Conservation (phyloP, 176 grass and related monocot species). For the Coix lacrymajobi region DNA sequence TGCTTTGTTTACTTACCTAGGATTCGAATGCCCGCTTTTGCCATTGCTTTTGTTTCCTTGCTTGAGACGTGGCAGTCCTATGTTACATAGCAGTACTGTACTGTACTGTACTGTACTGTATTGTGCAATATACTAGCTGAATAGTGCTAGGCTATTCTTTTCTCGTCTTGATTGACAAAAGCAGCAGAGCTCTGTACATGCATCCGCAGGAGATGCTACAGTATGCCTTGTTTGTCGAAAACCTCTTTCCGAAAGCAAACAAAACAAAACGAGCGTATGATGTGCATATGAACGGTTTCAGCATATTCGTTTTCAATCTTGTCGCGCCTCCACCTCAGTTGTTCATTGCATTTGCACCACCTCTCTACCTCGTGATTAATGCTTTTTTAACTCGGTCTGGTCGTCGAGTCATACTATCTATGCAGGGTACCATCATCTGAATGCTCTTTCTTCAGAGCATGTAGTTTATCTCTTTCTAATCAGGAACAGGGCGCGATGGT, state of each 20-base stretch:
- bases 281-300: background rate
- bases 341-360: conserved; percentile 3
- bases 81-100: background rate
- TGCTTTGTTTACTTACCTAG: background rate
- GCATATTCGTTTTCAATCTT: background rate
- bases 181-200: background rate
- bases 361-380: background rate
- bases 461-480: background rate
- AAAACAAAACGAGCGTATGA: background rate
- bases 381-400: background rate
- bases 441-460: background rate
- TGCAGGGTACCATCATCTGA: background rate
- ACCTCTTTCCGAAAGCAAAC: background rate
- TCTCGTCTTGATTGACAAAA: background rate
- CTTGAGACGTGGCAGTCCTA: background rate
- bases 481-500: background rate
- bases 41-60: background rate
- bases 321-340: background rate
- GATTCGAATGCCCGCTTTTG: background rate
- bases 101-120: no score
- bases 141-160: background rate
- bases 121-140: background rate
- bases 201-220: background rate
- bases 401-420: background rate
- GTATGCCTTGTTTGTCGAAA: background rate